Evolutionary conservation across 495 filamentous ascomycete genomes (phyloP).

Genomic region (Penicillium parvum): DNA sequence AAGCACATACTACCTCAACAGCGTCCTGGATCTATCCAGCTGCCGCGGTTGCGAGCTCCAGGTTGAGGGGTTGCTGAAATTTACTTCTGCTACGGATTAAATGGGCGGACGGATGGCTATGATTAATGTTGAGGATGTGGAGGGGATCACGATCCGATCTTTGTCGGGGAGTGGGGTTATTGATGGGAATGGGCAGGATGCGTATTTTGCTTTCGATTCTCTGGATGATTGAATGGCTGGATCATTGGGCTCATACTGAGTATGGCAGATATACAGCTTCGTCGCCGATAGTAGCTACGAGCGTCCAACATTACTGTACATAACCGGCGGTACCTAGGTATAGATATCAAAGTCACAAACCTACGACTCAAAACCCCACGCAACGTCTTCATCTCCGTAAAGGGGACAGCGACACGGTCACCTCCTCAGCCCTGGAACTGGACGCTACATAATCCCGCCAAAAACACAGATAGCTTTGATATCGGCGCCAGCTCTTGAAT

Average conservation of each 20-base stretch:
- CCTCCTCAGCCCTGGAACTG: conserved; percentile 31
- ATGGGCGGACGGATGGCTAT: conserved; percentile 39
- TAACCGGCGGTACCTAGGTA: conserved; percentile 32
- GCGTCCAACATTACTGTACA: conserved; percentile 40
- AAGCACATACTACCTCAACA: conserved; percentile 38
- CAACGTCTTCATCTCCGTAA: conserved; percentile 42
- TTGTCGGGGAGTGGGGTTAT: conserved; percentile 38
- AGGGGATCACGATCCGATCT: conserved; percentile 33
- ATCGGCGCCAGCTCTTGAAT: conserved; percentile 39
- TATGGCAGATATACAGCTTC: conserved; percentile 32
- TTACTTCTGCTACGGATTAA: conserved; percentile 30
- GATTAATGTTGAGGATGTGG: conserved; percentile 32
- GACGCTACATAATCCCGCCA: conserved; percentile 33
- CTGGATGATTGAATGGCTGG: too few relatives aligned
- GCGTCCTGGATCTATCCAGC: conserved; percentile 34
- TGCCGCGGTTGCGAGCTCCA: conserved; percentile 40
- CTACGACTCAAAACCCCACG: conserved; percentile 39
- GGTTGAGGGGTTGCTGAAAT: conserved; percentile 39
- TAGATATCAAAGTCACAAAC: conserved; percentile 30
- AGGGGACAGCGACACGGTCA: conserved; percentile 28
- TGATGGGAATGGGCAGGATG: conserved; percentile 44
- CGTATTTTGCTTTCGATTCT: conserved; percentile 15
- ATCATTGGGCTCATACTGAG: conserved; percentile 1
- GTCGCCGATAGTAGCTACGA: conserved; percentile 31
- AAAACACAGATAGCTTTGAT: conserved; percentile 45